Percentiles rank a stretch among this genome's conserved stretches.
Evolutionary conservation across 768 basidiomycete genomes (phyloP).

Genomic region (Termitomyces sp.): DNA sequence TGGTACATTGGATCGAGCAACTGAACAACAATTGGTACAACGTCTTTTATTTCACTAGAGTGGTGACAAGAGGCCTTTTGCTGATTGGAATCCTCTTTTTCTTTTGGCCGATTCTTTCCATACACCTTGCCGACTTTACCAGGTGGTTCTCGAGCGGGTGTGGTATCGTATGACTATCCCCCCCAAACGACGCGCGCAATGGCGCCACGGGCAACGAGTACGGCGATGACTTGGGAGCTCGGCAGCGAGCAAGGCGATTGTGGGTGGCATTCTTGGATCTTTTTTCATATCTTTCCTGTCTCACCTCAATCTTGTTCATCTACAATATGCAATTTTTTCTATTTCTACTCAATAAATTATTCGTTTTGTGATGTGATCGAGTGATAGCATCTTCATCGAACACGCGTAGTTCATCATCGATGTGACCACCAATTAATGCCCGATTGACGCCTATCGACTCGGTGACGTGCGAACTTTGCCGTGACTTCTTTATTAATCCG

Average conservation of each 20-base stretch:
- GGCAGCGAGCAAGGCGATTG: background rate
- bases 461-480: background rate
- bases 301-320: background rate
- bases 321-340: background rate
- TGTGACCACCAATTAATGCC: background rate
- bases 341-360: background rate
- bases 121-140: conserved; percentile 6
- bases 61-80: conserved; percentile 19
- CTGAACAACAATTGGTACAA: conserved; percentile 48
- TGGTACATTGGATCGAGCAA: conserved; percentile 92
- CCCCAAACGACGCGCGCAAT: background rate
- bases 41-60: conserved; percentile 14
- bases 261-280: background rate
- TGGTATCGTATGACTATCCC: conserved; percentile 33
- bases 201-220: background rate
- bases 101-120: conserved; percentile 14
- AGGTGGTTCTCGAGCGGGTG: conserved; percentile 81
- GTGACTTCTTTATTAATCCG: background rate
- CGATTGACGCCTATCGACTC: background rate
- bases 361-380: background rate
- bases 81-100: conserved; percentile 26
- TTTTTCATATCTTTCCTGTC: background rate
- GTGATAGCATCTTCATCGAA: conserved; percentile 4
- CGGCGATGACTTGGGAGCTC: no score
- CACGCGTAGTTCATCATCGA: background rate